Base-by-base conservation (phyloP, 768 basidiomycete genomes). In the Trametopsis cervina region DNA sequence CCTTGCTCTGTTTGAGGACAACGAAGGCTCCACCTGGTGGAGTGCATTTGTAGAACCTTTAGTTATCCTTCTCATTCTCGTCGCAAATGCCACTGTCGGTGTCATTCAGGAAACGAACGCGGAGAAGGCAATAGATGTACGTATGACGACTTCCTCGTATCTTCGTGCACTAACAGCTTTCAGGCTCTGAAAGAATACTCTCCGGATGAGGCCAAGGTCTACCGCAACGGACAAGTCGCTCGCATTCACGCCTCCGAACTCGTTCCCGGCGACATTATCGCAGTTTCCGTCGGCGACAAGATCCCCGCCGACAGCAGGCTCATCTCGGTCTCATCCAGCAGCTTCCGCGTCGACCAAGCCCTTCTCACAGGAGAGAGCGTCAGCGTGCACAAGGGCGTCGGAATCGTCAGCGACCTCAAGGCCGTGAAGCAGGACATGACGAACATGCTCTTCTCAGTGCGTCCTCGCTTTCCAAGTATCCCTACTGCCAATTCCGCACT, bases 381-480 rank as follows among this genome's bases (percentile, higher is more conserved):
- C 50, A 91, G 89, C 54, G 94, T 97, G 36, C 79, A 81, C 71
- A 99, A 99, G 69, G 78, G 71, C 17, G 61, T 77, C 4, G 79
- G 78, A 7, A 68, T 74, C 24, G 83, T 99, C 40, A 55, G 69
- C 9, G 95, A 97, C 59, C 41, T 58, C 27, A 77, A 72, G 55
- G 95, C 94, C 5, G 95, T 98, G 50, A 96, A 95, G 68, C 95
- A 98, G 67, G 95, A 99, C 59, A 95, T 95, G 94, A 83, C 77
- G 49, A 98, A 97, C 66, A 96, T 96, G 68, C 70, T 98, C 10
- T 98, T 98, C 67, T 84, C 90, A 7, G 91, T 91, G 57, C 58
- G 81, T 65, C 37, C 23, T 15, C 27, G 11, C 35, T 40, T 18
- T 46, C 49, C 15, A 33, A 15, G 9, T 29, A 17, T 47, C 22